Base-by-base conservation (phyloP, 805 yeast genomes). In the Wickerhamiella sergipiensis region DNA sequence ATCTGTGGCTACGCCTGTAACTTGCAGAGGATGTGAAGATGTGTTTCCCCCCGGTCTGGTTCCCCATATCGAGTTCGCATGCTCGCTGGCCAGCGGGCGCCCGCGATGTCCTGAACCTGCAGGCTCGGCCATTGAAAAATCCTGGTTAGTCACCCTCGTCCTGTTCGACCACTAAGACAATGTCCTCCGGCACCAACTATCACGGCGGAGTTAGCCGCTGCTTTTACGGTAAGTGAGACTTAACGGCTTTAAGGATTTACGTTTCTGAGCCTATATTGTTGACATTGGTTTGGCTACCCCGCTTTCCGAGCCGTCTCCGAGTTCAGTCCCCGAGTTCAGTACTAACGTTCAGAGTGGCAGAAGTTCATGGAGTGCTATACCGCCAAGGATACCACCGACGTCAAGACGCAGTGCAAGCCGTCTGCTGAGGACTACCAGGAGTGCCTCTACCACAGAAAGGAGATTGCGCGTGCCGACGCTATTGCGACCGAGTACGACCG, bases 1-100 rank as follows among this genome's bases (percentile, higher is more conserved):
- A 8, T 76, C 75, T 0, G 89, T 81, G 47, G 80, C 58, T 1
- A 71, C 61, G 9, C 79, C 77, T 2, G 69, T 66, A 26, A 78
- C 67, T 12, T 29, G 4, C 33, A 8, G 15, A 4, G 40, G 17
- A n/a, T 36, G 10, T 4, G 40, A 17, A 18, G 40, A 36, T n/a
- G 18, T 9, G 4, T 36, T 36, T n/a, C 15, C 33, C 3, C 33
- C 12, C 12, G 33, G 15, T 3, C 15, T 8, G 12, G 3, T 8
- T 3, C 33, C 15, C 33, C 33, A 29, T 9, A 29, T 8, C 3
- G 33, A 29, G 15, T 29, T 12, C 9, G 3, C 4, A 9, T 7
- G 33, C 15, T 29, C 33, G 4, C 15, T 29, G 3, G 15, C 33
- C 12, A 29, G 33, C 4, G 33, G 3, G 3, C 33, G 33, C 12